phyloP scores from a whole-genome alignment of 2,329 filamentous ascomycete genomes.

The Davidsoniella eucalypti region DNA sequence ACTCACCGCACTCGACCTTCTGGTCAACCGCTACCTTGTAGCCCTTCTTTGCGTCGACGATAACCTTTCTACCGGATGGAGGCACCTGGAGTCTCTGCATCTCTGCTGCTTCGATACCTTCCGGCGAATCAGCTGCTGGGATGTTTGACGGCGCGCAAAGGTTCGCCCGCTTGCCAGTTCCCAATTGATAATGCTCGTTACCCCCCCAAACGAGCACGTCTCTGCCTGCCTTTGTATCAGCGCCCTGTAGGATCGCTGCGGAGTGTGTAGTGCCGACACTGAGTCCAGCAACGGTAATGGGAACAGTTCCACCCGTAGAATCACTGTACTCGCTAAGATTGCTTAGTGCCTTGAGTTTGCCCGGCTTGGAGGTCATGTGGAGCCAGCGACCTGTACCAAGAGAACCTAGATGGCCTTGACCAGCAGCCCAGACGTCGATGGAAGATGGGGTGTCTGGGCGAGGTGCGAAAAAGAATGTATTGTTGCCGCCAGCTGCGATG shows the following conservation, averaged over 20 bases:
- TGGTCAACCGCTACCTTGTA: conserved; percentile 66
- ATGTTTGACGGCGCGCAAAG: conserved; percentile 61
- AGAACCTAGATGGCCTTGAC: conserved; percentile 67
- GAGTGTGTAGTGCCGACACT: conserved; percentile 68
- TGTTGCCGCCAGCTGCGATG: conserved; percentile 71
- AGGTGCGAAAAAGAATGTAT: conserved; percentile 65
- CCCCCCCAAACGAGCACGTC: conserved; percentile 90
- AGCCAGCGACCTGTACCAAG: conserved; percentile 82
- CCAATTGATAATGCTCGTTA: conserved; percentile 86
- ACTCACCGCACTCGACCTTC: conserved; percentile 70
- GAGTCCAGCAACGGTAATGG: conserved; percentile 60
- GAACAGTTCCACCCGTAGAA: conserved; percentile 43
- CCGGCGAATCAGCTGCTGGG: conserved; percentile 49
- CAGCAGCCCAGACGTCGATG: conserved; percentile 73
- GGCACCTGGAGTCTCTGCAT: conserved; percentile 67
- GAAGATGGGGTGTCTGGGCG: conserved; percentile 32
- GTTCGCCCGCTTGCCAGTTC: conserved; percentile 79
- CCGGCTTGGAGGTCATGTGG: conserved; percentile 61
- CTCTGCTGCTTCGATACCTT: conserved; percentile 37
- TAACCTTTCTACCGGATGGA: conserved; percentile 50
- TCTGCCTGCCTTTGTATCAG: conserved; percentile 46
- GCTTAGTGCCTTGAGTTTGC: conserved; percentile 69
- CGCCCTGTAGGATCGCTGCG: conserved; percentile 69
- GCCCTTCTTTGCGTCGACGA: conserved; percentile 31
- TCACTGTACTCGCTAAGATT: conserved; percentile 83